A percentile compares a stretch with the other conserved stretches of the same genome.
phyloP scores from a whole-genome alignment of 108 stramenopile genomes.

The Schizochytrium sp. region DNA sequence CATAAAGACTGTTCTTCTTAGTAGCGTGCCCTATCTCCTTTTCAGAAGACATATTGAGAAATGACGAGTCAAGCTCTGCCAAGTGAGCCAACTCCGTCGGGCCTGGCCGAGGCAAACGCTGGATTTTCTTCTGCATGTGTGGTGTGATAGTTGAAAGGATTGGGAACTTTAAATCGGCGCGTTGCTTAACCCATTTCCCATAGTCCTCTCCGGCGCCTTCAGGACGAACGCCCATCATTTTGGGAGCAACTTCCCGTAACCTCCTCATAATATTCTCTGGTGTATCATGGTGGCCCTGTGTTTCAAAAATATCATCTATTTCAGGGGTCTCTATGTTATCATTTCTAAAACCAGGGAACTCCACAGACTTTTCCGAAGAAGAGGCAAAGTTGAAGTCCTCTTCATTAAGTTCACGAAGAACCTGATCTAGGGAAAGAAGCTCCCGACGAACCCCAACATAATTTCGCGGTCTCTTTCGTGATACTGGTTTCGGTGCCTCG shows the following conservation, averaged over 20 bases:
- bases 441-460: too few species aligned
- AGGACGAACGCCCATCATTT: neutral
- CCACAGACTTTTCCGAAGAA: too few species aligned
- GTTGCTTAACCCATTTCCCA: neutral
- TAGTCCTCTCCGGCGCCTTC: neutral
- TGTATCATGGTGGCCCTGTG: neutral
- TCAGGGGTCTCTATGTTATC: too few species aligned
- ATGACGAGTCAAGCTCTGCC: neutral
- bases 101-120: constrained; percentile 1
- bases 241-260: neutral
- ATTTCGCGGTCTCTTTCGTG: too few species aligned
- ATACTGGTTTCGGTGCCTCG: too few species aligned
- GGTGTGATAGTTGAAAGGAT: neutral
- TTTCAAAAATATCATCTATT: too few species aligned
- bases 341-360: too few species aligned
- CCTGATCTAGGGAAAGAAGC: too few species aligned
- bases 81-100: neutral
- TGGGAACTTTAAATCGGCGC: neutral
- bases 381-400: too few species aligned
- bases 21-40: neutral
- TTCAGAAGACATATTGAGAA: neutral
- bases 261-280: neutral
- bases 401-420: too few species aligned
- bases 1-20: neutral
- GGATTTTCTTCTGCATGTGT: neutral